These are phyloP conservation scores for Vigna radiata DNA, from an alignment of 306 rosid species.

Conservation along the genomic window DNA sequence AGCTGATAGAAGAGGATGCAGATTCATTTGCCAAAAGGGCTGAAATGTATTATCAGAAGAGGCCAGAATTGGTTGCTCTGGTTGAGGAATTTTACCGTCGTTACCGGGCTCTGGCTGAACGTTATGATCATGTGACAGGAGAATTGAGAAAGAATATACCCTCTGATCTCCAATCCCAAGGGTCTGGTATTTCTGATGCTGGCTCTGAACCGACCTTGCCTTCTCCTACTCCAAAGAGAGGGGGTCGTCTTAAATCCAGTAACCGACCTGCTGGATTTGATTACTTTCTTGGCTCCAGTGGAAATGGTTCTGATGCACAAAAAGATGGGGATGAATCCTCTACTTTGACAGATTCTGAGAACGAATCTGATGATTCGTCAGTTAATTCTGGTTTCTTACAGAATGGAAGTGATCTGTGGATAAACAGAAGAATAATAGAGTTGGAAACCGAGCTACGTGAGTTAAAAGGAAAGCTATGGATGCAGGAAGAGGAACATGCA, in stretches of 20 bases:
- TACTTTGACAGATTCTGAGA: conserved; percentile 80
- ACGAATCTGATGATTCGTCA: conserved; percentile 91
- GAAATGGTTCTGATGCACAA: conserved; percentile 68
- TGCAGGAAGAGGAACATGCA: conserved; percentile 63
- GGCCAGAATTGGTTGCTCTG: conserved; percentile 87
- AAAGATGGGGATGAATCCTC: conserved; percentile 86
- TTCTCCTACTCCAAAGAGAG: conserved; percentile 53
- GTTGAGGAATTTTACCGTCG: conserved; percentile 89
- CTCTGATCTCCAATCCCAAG: conserved; percentile 84
- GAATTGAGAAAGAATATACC: conserved; percentile 78
- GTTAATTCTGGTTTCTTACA: conserved; percentile 64
- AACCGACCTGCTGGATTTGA: conserved; percentile 96
- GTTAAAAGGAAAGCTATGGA: conserved; percentile 72
- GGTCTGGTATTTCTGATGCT: conserved; percentile 73
- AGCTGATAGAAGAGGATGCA: conserved; percentile 92
- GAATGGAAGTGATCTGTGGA: conserved; percentile 60
- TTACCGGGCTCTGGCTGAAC: conserved; percentile 91
- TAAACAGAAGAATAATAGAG: conserved; percentile 69
- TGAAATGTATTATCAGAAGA: conserved; percentile 95
- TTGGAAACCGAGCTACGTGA: conserved; percentile 88
- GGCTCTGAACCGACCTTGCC: conserved; percentile 71
- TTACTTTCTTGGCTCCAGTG: conserved; percentile 85
- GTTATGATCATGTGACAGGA: conserved; percentile 87
- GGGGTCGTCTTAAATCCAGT: conserved; percentile 59
- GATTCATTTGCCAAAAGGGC: conserved; percentile 96